These are phyloP conservation scores for Ceriops decandra DNA, from an alignment of 345 rosid genomes.

Conservation along the genomic window DNA sequence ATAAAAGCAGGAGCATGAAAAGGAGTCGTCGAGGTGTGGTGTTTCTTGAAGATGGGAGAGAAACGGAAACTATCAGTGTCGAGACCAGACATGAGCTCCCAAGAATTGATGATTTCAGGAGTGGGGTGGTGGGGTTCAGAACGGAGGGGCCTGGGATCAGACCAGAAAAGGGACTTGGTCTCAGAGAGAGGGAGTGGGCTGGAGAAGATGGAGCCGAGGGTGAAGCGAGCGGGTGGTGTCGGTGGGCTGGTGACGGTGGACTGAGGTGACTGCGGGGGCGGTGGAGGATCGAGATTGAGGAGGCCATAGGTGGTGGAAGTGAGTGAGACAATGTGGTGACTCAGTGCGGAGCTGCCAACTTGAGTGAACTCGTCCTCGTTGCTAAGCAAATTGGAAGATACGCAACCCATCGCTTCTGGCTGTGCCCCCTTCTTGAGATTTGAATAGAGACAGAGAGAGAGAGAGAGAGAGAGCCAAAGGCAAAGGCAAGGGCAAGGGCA, in stretches of 20 bases:
- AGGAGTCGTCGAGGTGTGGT: not conserved
- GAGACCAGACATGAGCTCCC: slow-evolving; percentile 92
- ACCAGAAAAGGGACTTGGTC: slow-evolving; percentile 38
- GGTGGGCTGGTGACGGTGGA: slow-evolving; percentile 40
- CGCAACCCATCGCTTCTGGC: slow-evolving; percentile 63
- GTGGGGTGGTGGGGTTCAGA: slow-evolving; percentile 18
- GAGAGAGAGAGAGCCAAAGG: too few species aligned
- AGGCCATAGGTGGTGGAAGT: slow-evolving; percentile 96
- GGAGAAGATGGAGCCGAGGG: slow-evolving; percentile 41
- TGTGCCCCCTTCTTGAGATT: not conserved
- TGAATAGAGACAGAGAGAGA: not conserved
- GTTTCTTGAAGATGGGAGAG: slow-evolving; percentile 36
- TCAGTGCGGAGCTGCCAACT: slow-evolving; percentile 60
- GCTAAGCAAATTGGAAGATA: slow-evolving; percentile 72
- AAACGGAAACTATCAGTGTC: slow-evolving; percentile 84
- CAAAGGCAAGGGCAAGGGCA: not conserved
- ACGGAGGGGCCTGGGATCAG: slow-evolving; percentile 43
- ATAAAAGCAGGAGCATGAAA: too few species aligned
- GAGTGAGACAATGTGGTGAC: slow-evolving; percentile 87
- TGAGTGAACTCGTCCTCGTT: slow-evolving; percentile 74
- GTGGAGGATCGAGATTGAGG: slow-evolving; percentile 74
- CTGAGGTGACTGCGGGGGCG: slow-evolving; percentile 19
- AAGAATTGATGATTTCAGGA: slow-evolving; percentile 72
- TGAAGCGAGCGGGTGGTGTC: slow-evolving; percentile 51
- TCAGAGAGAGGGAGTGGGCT: slow-evolving; percentile 38